These are phyloP conservation scores for Hydnum rufescens DNA, from an alignment of 768 basidiomycete genomes.

Conservation along the genomic window DNA sequence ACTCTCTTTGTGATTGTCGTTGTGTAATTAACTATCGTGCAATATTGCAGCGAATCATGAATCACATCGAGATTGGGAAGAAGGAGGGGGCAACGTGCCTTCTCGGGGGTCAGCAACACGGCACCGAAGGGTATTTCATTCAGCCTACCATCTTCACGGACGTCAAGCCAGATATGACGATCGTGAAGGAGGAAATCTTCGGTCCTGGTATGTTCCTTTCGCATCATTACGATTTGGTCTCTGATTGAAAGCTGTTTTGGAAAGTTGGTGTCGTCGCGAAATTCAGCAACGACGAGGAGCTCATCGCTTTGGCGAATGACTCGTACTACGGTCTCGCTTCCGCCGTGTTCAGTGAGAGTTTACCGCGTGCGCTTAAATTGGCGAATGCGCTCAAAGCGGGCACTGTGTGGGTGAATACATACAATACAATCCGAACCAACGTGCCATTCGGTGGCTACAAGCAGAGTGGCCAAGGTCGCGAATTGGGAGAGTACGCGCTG, in stretches of 20 bases:
- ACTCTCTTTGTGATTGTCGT: slow-evolving; percentile 3
- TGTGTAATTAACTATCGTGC: not conserved
- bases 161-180: slow-evolving; percentile 45
- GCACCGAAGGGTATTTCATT: slow-evolving; percentile 48
- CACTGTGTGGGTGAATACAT: slow-evolving; percentile 29
- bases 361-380: slow-evolving; percentile 17
- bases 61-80: slow-evolving; percentile 57
- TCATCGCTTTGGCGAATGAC: slow-evolving; percentile 43
- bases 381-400: slow-evolving; percentile 23
- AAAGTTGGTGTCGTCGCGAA: slow-evolving; percentile 48
- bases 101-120: slow-evolving; percentile 38
- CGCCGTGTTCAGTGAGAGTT: slow-evolving; percentile 53
- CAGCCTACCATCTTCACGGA: slow-evolving; percentile 47
- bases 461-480: slow-evolving; percentile 41
- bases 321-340: slow-evolving; percentile 72
- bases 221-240: slow-evolving; percentile 38
- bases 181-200: slow-evolving; percentile 56
- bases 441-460: slow-evolving; percentile 94
- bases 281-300: slow-evolving; percentile 38
- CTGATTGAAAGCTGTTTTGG: not conserved
- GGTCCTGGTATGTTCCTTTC: slow-evolving; percentile 31
- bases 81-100: slow-evolving; percentile 48
- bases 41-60: slow-evolving; percentile 40
- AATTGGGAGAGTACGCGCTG: slow-evolving; percentile 68
- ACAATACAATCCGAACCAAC: slow-evolving; percentile 80